Evolutionary conservation across 495 filamentous ascomycete species (phyloP).

Genomic region (Antarctomyces pellizariae): DNA sequence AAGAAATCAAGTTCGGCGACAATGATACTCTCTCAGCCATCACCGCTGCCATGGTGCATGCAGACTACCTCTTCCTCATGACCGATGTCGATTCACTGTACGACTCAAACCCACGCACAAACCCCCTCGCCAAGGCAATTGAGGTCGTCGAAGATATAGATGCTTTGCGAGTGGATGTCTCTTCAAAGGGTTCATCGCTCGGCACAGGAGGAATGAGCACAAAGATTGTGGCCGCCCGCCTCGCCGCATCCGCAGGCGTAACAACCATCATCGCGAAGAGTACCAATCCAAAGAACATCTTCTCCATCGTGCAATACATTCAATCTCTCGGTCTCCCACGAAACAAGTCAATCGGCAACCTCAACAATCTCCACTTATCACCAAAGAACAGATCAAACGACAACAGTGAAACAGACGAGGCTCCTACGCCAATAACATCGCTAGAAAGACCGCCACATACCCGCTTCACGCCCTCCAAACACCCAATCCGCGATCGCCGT

Average conservation of each 20-base stretch:
- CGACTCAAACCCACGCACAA: constrained; percentile 71
- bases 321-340: constrained; percentile 28
- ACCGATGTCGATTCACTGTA: constrained; percentile 96
- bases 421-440: too few species aligned
- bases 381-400: too few species aligned
- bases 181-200: constrained; percentile 44
- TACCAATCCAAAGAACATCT: constrained; percentile 79
- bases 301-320: constrained; percentile 61
- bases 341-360: too few species aligned
- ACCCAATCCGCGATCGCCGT: constrained; percentile 73
- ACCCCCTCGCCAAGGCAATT: constrained; percentile 71
- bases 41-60: constrained; percentile 90
- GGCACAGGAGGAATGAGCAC: constrained; percentile 98
- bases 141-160: constrained; percentile 81
- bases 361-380: too few species aligned
- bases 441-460: constrained; percentile 52
- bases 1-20: constrained; percentile 98
- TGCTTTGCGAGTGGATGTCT: constrained; percentile 61
- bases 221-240: constrained; percentile 83
- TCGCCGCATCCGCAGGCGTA: constrained; percentile 85
- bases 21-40: constrained; percentile 95
- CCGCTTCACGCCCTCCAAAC: constrained; percentile 67
- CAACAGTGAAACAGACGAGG: too few species aligned
- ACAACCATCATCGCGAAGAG: constrained; percentile 86
- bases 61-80: constrained; percentile 94